A percentile compares a stretch with the other conserved stretches of the same genome.
Evolutionary conservation across 768 basidiomycete genomes (phyloP).

Genomic region (Pisolithus marmoratus): DNA sequence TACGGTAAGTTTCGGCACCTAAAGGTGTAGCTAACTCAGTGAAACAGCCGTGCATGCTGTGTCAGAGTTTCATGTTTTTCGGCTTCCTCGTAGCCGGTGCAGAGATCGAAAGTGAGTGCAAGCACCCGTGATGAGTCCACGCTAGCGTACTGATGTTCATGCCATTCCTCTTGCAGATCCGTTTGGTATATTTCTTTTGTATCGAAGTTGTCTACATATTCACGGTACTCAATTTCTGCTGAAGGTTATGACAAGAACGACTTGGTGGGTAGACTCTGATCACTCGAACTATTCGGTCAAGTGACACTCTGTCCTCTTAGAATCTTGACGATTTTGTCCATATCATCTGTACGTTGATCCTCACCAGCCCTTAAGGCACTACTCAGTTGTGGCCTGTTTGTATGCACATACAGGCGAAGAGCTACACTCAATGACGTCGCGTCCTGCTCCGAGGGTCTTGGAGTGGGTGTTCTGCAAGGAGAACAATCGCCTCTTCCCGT

Average conservation of each 20-base stretch:
- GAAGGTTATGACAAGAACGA: constrained; percentile 67
- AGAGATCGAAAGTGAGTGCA: constrained; percentile 63
- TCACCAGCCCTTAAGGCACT: background rate
- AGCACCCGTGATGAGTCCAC: background rate
- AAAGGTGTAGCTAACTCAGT: background rate
- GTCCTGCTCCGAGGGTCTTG: constrained; percentile 48
- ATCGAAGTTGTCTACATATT: background rate
- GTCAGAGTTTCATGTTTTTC: constrained; percentile 61
- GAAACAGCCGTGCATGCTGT: background rate
- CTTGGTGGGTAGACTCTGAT: constrained; percentile 37
- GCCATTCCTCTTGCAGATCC: constrained; percentile 31
- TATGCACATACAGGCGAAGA: constrained; percentile 40
- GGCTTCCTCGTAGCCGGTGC: constrained; percentile 69
- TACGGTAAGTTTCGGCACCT: constrained; percentile 31
- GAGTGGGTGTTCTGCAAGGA: constrained; percentile 54
- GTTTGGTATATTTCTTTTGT: constrained; percentile 29
- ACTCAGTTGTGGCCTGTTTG: background rate
- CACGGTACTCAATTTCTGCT: background rate
- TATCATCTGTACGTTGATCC: constrained; percentile 45
- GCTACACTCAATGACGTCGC: constrained; percentile 55
- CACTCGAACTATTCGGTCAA: background rate
- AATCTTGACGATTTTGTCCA: constrained; percentile 67
- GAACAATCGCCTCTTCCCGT: constrained; percentile 49
- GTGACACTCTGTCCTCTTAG: constrained; percentile 19
- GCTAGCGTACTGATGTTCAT: constrained; percentile 2